Evolutionary conservation across 306 rosid genomes (phyloP).

Genomic region (Luffa aegyptiaca): DNA sequence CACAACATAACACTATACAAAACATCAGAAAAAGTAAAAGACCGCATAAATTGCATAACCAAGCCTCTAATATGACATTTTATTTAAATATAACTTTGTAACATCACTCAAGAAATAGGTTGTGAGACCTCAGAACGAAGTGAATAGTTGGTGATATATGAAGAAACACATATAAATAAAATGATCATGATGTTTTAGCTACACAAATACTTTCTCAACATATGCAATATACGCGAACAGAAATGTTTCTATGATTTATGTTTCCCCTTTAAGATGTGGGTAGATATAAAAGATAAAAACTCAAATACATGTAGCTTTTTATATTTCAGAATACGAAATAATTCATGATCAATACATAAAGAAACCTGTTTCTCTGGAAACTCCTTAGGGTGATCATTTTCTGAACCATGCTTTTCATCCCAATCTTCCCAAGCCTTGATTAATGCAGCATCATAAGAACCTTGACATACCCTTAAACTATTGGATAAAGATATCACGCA

Average conservation of each 20-base stretch:
- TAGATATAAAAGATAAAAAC: neutral
- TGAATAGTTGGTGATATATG: neutral
- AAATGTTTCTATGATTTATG: neutral
- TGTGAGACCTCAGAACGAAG: neutral
- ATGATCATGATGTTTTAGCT: neutral
- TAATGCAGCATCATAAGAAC: conserved; percentile 54
- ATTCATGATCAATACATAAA: conserved; percentile 5
- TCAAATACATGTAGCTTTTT: neutral
- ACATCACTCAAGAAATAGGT: neutral
- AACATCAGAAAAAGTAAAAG: conserved; percentile 18
- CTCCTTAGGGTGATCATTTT: conserved; percentile 77
- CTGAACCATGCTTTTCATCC: conserved; percentile 59
- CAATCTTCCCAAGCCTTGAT: conserved; percentile 80
- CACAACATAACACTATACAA: conserved; percentile 50
- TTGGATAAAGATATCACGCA: conserved; percentile 11
- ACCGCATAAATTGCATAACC: neutral
- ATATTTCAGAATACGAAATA: neutral
- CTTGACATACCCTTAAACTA: conserved; percentile 78
- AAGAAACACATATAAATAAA: neutral
- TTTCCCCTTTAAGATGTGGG: neutral
- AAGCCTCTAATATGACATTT: neutral
- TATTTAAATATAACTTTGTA: neutral
- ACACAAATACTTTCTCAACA: neutral
- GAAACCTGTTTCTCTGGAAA: conserved; percentile 81
- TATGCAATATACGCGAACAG: neutral